Evolutionary conservation across 495 filamentous ascomycete species (phyloP).

Genomic region (Zalerion maritima): DNA sequence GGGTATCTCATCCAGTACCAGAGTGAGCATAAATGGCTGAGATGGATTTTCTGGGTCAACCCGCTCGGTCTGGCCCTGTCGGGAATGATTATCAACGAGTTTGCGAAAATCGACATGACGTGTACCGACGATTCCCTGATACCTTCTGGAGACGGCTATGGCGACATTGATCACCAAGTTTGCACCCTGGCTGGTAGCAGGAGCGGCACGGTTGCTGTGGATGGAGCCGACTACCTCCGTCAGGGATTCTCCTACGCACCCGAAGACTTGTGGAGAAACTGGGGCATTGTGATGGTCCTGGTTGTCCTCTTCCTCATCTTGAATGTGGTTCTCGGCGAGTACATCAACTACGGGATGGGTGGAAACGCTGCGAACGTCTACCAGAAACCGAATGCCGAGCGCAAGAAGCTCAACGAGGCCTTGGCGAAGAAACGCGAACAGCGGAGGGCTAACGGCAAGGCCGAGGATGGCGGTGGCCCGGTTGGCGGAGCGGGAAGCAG

Average conservation of each 20-base stretch:
- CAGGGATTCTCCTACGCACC: constrained; percentile 47
- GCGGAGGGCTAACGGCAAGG: constrained; percentile 32
- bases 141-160: constrained; percentile 48
- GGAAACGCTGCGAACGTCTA: constrained; percentile 67
- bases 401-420: constrained; percentile 51
- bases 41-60: constrained; percentile 76
- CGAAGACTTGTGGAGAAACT: constrained; percentile 57
- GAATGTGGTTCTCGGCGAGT: constrained; percentile 62
- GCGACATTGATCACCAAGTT: constrained; percentile 52
- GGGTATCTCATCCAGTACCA: constrained; percentile 71
- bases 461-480: constrained; percentile 30
- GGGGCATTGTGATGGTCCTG: constrained; percentile 55
- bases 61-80: constrained; percentile 61
- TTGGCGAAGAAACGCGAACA: constrained; percentile 41
- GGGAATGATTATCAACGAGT: constrained; percentile 74
- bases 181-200: constrained; percentile 58
- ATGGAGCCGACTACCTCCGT: constrained; percentile 47
- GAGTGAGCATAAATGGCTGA: constrained; percentile 52
- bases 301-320: constrained; percentile 52
- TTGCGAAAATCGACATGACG: constrained; percentile 43
- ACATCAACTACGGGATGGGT: constrained; percentile 59
- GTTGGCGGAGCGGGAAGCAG: no score
- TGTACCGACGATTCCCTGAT: constrained; percentile 51
- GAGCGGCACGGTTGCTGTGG: constrained; percentile 43
- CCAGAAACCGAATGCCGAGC: constrained; percentile 55